These are phyloP conservation scores for Delitschia confertaspora DNA, from an alignment of 495 filamentous ascomycete genomes.

Conservation along the genomic window DNA sequence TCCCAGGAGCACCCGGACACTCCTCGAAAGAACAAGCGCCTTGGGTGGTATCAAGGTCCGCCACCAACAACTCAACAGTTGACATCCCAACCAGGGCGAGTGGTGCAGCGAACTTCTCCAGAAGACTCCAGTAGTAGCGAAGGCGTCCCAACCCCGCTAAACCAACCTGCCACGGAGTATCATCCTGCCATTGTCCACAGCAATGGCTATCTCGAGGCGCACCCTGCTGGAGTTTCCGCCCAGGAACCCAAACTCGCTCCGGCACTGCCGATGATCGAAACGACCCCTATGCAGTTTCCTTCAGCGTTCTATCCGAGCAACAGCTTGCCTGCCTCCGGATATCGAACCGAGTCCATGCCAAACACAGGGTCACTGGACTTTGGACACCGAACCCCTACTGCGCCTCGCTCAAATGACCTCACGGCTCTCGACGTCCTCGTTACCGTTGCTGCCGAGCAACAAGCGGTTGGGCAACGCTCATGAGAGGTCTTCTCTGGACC, in stretches of 20 bases:
- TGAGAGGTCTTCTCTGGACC: too few species aligned
- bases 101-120: constrained; percentile 50
- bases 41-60: constrained; percentile 62
- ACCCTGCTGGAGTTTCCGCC: constrained; percentile 33
- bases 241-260: constrained; percentile 38
- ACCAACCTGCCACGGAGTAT: constrained; percentile 49
- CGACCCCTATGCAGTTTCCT: constrained; percentile 12
- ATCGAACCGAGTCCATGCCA: constrained; percentile 29
- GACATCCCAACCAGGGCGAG: constrained; percentile 5
- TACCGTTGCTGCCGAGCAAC: constrained; percentile 76
- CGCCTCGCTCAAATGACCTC: constrained; percentile 45
- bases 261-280: constrained; percentile 34
- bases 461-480: constrained; percentile 37
- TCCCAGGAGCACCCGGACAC: constrained; percentile 39
- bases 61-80: constrained; percentile 25
- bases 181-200: constrained; percentile 58
- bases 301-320: constrained; percentile 8
- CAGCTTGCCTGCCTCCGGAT: constrained; percentile 16
- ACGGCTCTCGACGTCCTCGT: constrained; percentile 74
- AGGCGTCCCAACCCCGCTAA: constrained; percentile 56
- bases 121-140: constrained; percentile 68
- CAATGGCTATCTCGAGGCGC: constrained; percentile 52
- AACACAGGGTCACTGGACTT: constrained; percentile 24
- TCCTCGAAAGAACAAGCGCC: constrained; percentile 53
- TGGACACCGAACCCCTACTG: constrained; percentile 25